Percentiles rank a stretch among this genome's conserved stretches.
Conservation (phyloP, 2,329 filamentous ascomycete genomes). For the Colletotrichum tropicicola region DNA sequence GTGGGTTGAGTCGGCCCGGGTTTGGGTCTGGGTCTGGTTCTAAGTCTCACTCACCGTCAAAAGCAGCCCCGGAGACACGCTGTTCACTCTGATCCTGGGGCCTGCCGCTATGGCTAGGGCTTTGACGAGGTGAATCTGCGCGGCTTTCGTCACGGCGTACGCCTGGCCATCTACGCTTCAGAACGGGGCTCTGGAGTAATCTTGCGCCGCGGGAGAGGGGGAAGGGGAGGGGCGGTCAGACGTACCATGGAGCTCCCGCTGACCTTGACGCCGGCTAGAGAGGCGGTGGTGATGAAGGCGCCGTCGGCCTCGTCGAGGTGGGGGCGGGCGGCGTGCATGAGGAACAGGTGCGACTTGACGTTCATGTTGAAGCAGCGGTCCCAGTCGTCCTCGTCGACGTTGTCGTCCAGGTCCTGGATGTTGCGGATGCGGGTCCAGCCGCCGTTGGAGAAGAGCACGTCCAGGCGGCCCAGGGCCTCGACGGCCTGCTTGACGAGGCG, state of each 20-base stretch:
- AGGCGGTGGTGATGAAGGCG: slow-evolving; percentile 71
- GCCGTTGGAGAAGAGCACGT: slow-evolving; percentile 81
- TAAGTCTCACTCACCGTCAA: slow-evolving; percentile 49
- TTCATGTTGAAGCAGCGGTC: slow-evolving; percentile 59
- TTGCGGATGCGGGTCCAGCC: slow-evolving; percentile 60
- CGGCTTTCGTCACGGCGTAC: slow-evolving; percentile 82
- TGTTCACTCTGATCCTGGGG: slow-evolving; percentile 67
- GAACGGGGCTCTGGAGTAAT: background rate
- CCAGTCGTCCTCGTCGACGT: slow-evolving; percentile 55
- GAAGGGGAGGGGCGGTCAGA: background rate
- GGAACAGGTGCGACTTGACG: slow-evolving; percentile 58
- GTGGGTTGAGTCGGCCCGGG: background rate
- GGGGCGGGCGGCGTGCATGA: slow-evolving; percentile 52
- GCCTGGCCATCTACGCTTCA: slow-evolving; percentile 51
- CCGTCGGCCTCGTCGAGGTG: slow-evolving; percentile 59
- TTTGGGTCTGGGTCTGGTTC: background rate
- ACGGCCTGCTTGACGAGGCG: slow-evolving; percentile 68
- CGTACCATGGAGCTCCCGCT: slow-evolving; percentile 67
- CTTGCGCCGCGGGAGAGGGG: no score
- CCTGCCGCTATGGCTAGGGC: slow-evolving; percentile 61
- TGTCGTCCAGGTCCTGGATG: slow-evolving; percentile 57
- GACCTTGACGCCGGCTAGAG: slow-evolving; percentile 69
- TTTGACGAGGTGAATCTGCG: slow-evolving; percentile 69
- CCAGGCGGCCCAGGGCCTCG: slow-evolving; percentile 70
- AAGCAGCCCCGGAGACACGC: slow-evolving; percentile 63